phyloP scores from a whole-genome alignment of 2,329 filamentous ascomycete species.

The Paraphoma sp. region DNA sequence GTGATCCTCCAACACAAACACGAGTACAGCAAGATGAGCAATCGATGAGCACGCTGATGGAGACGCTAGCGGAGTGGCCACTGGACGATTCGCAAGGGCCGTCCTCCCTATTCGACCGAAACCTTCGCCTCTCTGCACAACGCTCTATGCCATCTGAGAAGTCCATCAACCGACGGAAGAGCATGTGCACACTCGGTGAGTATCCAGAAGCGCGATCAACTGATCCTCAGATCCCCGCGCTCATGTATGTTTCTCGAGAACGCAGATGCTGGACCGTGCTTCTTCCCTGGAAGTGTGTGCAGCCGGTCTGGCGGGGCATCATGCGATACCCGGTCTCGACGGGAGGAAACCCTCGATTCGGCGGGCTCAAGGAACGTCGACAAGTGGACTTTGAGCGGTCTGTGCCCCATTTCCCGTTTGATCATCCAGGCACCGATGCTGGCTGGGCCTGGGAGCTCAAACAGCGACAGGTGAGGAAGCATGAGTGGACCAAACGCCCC shows the following conservation, averaged over 20 bases:
- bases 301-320: slow-evolving; percentile 83
- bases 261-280: slow-evolving; percentile 77
- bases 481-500: slow-evolving; percentile 76
- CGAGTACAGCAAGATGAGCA: slow-evolving; percentile 22
- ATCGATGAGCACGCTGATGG: slow-evolving; percentile 56
- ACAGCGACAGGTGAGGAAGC: slow-evolving; percentile 65
- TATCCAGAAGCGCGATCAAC: slow-evolving; percentile 62
- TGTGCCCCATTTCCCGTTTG: slow-evolving; percentile 83
- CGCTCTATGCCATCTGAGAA: slow-evolving; percentile 76
- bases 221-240: slow-evolving; percentile 80
- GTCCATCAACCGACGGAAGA: slow-evolving; percentile 78
- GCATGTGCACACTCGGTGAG: slow-evolving; percentile 66
- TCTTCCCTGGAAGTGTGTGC: slow-evolving; percentile 88
- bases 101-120: slow-evolving; percentile 71
- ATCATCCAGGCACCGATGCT: slow-evolving; percentile 79
- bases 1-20: slow-evolving; percentile 71
- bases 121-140: slow-evolving; percentile 68
- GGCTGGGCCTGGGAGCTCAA: slow-evolving; percentile 79
- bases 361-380: slow-evolving; percentile 77
- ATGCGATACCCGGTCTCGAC: slow-evolving; percentile 82
- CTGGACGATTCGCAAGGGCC: slow-evolving; percentile 60
- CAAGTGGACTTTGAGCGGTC: slow-evolving; percentile 84
- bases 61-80: slow-evolving; percentile 72
- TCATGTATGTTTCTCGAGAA: slow-evolving; percentile 69
- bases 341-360: slow-evolving; percentile 82